These are phyloP conservation scores for Chaetothyriales sp. DNA, from an alignment of 2,329 filamentous ascomycete genomes.

Conservation along the genomic window DNA sequence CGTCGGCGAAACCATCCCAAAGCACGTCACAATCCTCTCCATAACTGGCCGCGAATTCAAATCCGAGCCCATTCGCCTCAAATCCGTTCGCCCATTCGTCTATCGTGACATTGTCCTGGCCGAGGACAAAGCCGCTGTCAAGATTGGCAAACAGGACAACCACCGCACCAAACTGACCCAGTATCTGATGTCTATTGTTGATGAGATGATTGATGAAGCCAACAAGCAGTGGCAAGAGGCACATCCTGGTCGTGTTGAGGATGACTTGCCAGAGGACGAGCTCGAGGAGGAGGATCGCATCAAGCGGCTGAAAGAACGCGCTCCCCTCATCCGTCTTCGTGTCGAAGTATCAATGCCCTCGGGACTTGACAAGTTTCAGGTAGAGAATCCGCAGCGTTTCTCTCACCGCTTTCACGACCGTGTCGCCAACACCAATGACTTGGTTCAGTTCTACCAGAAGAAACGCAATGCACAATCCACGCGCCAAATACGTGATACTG, in stretches of 20 bases:
- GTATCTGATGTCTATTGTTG: constrained; percentile 60
- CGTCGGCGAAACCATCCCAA: constrained; percentile 75
- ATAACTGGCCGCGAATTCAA: constrained; percentile 71
- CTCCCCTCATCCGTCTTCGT: constrained; percentile 70
- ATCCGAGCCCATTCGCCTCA: constrained; percentile 66
- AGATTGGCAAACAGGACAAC: constrained; percentile 64
- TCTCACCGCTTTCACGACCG: constrained; percentile 81
- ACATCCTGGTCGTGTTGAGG: constrained; percentile 51
- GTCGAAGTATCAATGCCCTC: constrained; percentile 81
- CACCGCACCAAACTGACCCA: constrained; percentile 69
- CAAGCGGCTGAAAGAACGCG: constrained; percentile 33
- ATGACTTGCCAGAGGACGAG: constrained; percentile 34
- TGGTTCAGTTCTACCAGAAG: constrained; percentile 83
- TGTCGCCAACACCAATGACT: constrained; percentile 87
- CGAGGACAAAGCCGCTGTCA: constrained; percentile 60
- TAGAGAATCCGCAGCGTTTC: constrained; percentile 90
- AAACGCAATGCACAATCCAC: constrained; percentile 42
- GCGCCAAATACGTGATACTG: constrained; percentile 37
- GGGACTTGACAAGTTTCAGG: constrained; percentile 62
- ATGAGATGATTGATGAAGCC: constrained; percentile 76
- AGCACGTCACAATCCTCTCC: constrained; percentile 75
- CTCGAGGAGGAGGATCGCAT: constrained; percentile 16
- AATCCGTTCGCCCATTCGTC: constrained; percentile 79
- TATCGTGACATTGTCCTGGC: constrained; percentile 67
- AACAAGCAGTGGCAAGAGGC: constrained; percentile 63